These are phyloP conservation scores for Entophlyctis luteolus DNA, from an alignment of 192 early-diverging fungal species.

Conservation along the genomic window DNA sequence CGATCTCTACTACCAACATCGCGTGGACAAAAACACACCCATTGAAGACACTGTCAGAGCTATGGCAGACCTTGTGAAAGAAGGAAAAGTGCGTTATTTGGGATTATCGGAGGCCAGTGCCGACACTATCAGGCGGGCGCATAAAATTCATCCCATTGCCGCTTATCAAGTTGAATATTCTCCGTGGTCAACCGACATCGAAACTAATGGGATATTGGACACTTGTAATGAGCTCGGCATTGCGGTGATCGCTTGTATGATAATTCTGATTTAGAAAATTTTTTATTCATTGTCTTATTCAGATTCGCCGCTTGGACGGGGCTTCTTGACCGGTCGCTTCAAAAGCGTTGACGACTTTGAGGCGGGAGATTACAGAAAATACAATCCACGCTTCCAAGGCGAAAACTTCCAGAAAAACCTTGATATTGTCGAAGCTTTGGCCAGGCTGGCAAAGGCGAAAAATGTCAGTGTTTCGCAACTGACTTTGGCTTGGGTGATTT, in stretches of 20 bases:
- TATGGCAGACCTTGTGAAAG: slow-evolving; percentile 64
- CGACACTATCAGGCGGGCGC: slow-evolving; percentile 57
- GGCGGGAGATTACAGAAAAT: slow-evolving; percentile 48
- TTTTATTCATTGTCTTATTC: background rate
- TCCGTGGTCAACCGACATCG: slow-evolving; percentile 61
- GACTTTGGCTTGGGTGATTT: slow-evolving; percentile 62
- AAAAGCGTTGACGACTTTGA: slow-evolving; percentile 51
- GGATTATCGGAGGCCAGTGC: slow-evolving; percentile 61
- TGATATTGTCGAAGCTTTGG: slow-evolving; percentile 33
- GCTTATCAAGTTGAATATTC: slow-evolving; percentile 41
- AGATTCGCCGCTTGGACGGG: slow-evolving; percentile 47
- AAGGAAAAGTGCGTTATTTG: slow-evolving; percentile 61
- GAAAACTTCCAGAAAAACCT: slow-evolving; percentile 62
- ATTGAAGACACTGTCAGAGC: slow-evolving; percentile 62
- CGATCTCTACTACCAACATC: slow-evolving; percentile 65
- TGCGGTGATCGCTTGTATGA: slow-evolving; percentile 49
- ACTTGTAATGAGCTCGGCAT: slow-evolving; percentile 60
- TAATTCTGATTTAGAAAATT: slow-evolving; percentile 50
- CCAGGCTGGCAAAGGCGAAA: slow-evolving; percentile 40
- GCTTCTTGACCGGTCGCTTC: slow-evolving; percentile 64
- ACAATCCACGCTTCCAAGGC: slow-evolving; percentile 53
- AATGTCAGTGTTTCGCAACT: slow-evolving; percentile 50
- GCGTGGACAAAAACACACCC: slow-evolving; percentile 52
- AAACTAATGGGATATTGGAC: slow-evolving; percentile 62
- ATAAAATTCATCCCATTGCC: slow-evolving; percentile 67